phyloP scores from a whole-genome alignment of 345 rosid species.

The Toxicodendron radicans region DNA sequence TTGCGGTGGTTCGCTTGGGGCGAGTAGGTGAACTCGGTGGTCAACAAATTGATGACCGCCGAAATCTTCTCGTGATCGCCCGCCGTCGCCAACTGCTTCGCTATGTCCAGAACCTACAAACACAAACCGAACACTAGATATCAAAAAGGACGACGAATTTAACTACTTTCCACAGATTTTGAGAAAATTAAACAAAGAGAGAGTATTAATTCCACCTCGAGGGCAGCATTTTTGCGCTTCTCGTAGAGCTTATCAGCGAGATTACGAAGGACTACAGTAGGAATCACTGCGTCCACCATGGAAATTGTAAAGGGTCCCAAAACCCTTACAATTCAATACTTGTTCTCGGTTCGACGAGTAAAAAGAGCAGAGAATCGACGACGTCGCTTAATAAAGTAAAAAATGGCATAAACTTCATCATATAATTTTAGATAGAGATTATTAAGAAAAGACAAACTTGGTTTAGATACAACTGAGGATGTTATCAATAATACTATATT shows the following conservation, averaged over 20 bases:
- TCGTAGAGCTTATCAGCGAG: conserved; percentile 97
- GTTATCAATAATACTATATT: too few species aligned
- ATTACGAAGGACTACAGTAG: conserved; percentile 76
- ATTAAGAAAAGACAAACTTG: too few species aligned
- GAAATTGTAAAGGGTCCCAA: conserved; percentile 16
- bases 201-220: conserved; percentile 52
- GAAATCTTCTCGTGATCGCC: conserved; percentile 97
- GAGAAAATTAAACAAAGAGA: too few species aligned
- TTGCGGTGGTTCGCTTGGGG: conserved; percentile 91
- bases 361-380: too few species aligned
- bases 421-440: too few species aligned
- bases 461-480: too few species aligned
- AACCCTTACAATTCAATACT: conserved; percentile 6
- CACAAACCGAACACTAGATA: not conserved
- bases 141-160: too few species aligned
- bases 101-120: conserved; percentile 81
- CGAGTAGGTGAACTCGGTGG: conserved; percentile 69
- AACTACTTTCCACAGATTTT: too few species aligned
- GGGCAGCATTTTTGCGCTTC: conserved; percentile 98
- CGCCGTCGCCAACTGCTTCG: conserved; percentile 63
- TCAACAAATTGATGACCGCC: conserved; percentile 72
- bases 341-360: conserved; percentile 7
- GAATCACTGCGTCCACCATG: conserved; percentile 83
- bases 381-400: too few species aligned
- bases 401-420: too few species aligned